A percentile compares a stretch with the other conserved stretches of the same genome.
Evolutionary conservation across 139 green algal genomes (phyloP).

Genomic region (Tetraselmis chui): DNA sequence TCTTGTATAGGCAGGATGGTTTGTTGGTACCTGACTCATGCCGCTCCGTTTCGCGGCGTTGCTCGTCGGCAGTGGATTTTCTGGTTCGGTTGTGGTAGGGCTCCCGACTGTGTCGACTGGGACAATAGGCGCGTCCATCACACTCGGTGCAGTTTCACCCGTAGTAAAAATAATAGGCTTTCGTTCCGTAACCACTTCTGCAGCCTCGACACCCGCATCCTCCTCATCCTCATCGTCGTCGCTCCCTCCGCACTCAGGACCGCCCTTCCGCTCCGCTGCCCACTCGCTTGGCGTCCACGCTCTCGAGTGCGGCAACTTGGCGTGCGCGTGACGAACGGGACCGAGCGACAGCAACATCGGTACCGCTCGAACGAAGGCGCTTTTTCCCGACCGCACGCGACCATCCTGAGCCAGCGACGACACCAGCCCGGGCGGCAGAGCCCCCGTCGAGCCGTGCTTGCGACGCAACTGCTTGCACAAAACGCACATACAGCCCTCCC

Average conservation of each 20-base stretch:
- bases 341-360: background rate
- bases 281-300: conserved; percentile 38
- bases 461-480: conserved; percentile 73
- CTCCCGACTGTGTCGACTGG: no score
- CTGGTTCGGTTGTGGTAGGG: no score
- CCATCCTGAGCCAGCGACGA: background rate
- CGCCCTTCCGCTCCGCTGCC: conserved; percentile 1
- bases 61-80: no score
- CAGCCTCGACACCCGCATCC: no score
- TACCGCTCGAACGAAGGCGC: background rate
- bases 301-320: conserved; percentile 28
- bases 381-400: background rate
- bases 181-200: no score
- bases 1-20: no score
- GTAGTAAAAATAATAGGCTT: no score
- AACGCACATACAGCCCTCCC: conserved; percentile 62
- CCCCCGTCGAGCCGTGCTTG: conserved; percentile 3
- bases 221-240: conserved; percentile 4
- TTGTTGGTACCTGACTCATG: no score
- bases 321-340: background rate
- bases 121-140: no score
- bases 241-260: background rate
- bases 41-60: background rate
- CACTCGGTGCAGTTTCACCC: no score
- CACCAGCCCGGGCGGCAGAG: background rate